Evolutionary conservation across 75 land plant species (phyloP).

Genomic region (Chamaecyparis obtusa): DNA sequence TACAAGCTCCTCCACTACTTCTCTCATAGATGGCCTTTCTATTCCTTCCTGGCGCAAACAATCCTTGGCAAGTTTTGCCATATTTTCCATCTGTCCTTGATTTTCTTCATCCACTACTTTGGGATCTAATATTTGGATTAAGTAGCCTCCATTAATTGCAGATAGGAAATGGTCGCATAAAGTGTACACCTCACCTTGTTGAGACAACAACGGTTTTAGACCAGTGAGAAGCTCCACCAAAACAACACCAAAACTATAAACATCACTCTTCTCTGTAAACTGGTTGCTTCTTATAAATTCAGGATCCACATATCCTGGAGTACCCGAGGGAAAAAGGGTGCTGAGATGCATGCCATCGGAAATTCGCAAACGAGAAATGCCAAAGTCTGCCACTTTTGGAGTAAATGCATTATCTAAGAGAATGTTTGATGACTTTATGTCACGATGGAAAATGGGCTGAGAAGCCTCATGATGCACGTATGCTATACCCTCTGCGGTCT

Average conservation of each 20-base stretch:
- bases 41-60: too few relatives aligned
- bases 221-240: constrained; percentile 22
- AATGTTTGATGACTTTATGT: constrained; percentile 25
- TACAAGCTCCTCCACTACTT: too few relatives aligned
- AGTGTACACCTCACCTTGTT: too few relatives aligned
- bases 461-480: constrained; percentile 10
- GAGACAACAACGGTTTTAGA: neutral
- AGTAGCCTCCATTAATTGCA: too few relatives aligned
- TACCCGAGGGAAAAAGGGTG: constrained; percentile 14
- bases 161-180: too few relatives aligned
- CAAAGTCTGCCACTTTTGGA: constrained; percentile 26
- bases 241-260: constrained; percentile 30
- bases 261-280: constrained; percentile 23
- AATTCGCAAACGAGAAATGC: neutral
- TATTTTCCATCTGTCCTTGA: too few relatives aligned
- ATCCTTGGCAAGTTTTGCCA: too few relatives aligned
- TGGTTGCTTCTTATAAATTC: constrained; percentile 13
- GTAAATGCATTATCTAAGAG: constrained; percentile 16
- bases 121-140: too few relatives aligned
- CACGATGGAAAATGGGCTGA: constrained; percentile 22
- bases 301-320: constrained; percentile 19
- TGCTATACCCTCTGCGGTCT: constrained; percentile 12
- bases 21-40: too few relatives aligned
- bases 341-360: neutral
- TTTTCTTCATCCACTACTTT: too few relatives aligned